Evolutionary conservation across 345 rosid genomes (phyloP).

Genomic region (Citrus mangshanensis): DNA sequence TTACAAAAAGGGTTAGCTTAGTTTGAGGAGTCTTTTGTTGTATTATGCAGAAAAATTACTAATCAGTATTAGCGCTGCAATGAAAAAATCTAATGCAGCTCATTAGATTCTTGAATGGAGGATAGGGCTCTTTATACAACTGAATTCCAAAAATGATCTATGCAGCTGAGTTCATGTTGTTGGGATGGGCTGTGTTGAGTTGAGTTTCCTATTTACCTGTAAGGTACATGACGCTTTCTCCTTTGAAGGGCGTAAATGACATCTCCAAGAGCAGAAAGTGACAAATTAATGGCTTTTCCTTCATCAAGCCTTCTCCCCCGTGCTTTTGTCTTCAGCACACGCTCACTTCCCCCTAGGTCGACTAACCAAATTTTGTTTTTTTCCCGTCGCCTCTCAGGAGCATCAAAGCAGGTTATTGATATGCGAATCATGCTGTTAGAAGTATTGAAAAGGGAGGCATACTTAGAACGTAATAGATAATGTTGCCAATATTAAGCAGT

Average conservation of each 20-base stretch:
- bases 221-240: constrained; percentile 66
- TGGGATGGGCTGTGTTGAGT: neutral
- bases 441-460: neutral
- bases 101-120: neutral
- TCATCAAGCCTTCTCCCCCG: constrained; percentile 80
- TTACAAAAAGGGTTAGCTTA: neutral
- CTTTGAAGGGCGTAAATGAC: constrained; percentile 73
- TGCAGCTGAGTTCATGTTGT: neutral
- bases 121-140: neutral
- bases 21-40: neutral
- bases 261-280: constrained; percentile 81
- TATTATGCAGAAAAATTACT: neutral
- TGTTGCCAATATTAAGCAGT: neutral
- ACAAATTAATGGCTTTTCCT: constrained; percentile 86
- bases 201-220: constrained; percentile 42
- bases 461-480: neutral
- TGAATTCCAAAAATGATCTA: neutral
- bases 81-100: neutral
- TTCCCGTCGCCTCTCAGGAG: constrained; percentile 63
- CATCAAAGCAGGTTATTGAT: constrained; percentile 48
- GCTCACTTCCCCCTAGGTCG: constrained; percentile 90
- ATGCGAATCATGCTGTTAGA: constrained; percentile 65
- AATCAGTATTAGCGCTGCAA: neutral
- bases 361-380: constrained; percentile 71
- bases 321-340: constrained; percentile 78